Conservation (phyloP, 495 filamentous ascomycete species). For the Penicillium pancosmium region DNA sequence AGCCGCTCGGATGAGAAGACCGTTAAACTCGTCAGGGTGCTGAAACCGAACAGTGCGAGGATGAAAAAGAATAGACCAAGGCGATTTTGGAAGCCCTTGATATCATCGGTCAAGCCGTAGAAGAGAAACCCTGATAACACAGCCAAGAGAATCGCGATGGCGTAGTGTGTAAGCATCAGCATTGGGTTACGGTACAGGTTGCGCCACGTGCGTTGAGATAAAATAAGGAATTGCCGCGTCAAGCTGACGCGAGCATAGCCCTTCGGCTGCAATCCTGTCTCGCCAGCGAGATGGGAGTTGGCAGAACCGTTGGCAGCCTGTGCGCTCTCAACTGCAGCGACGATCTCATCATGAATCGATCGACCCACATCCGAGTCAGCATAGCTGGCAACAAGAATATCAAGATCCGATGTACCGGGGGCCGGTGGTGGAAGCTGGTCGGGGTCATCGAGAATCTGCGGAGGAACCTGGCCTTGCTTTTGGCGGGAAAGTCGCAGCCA, state of each 20-base stretch:
- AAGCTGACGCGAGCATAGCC: constrained; percentile 83
- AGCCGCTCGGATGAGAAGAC: constrained; percentile 93
- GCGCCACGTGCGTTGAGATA: constrained; percentile 90
- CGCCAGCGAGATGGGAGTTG: constrained; percentile 57
- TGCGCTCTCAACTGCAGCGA: constrained; percentile 61
- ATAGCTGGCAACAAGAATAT: constrained; percentile 76
- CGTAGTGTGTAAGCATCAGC: constrained; percentile 98
- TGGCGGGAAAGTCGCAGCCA: constrained; percentile 73
- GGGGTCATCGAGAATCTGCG: constrained; percentile 68
- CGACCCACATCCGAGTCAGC: constrained; percentile 75
- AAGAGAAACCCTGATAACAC: constrained; percentile 95
- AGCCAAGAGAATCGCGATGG: constrained; percentile 93
- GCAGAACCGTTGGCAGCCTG: constrained; percentile 68
- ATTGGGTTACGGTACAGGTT: constrained; percentile 98
- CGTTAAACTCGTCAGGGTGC: constrained; percentile 87
- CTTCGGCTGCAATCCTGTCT: constrained; percentile 54
- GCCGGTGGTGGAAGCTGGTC: constrained; percentile 74
- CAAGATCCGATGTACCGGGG: constrained; percentile 73
- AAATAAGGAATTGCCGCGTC: constrained; percentile 79
- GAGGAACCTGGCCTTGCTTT: constrained; percentile 55
- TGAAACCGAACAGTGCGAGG: constrained; percentile 94
- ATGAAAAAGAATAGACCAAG: constrained; percentile 99
- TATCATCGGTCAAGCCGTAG: constrained; percentile 93
- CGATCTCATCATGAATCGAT: constrained; percentile 80
- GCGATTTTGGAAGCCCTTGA: constrained; percentile 96